Evolutionary conservation across 2,329 filamentous ascomycete species (phyloP).

Genomic region (Aspergillus versicolor): DNA sequence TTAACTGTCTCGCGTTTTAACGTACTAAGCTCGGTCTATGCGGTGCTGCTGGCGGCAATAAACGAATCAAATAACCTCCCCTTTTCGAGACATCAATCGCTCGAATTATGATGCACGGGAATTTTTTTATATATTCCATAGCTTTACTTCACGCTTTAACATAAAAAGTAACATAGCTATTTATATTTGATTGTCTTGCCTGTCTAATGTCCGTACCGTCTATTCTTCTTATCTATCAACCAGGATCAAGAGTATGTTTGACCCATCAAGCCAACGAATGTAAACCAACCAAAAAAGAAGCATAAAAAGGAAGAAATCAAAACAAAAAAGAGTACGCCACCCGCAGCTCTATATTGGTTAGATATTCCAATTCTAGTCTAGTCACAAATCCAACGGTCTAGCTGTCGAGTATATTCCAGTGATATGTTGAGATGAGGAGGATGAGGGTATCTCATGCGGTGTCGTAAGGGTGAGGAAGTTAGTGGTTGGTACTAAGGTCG

Average conservation of each 20-base stretch:
- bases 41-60: neutral
- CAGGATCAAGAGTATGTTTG: neutral
- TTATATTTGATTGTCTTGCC: neutral
- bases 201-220: neutral
- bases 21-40: too few relatives aligned
- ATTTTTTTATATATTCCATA: too few relatives aligned
- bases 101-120: too few relatives aligned
- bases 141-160: too few relatives aligned
- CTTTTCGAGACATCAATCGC: neutral
- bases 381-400: neutral
- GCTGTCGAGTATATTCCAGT: neutral
- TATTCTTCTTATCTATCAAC: neutral
- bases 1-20: neutral
- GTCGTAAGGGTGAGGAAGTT: neutral
- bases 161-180: neutral
- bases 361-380: neutral
- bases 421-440: neutral
- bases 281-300: constrained; percentile 2
- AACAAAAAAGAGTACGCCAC: neutral
- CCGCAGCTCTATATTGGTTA: neutral
- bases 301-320: neutral
- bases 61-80: neutral
- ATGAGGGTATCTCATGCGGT: neutral
- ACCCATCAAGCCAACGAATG: neutral
- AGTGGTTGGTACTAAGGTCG: neutral